Conservation (phyloP, 306 rosid species). For the Castanopsis chinensis region DNA sequence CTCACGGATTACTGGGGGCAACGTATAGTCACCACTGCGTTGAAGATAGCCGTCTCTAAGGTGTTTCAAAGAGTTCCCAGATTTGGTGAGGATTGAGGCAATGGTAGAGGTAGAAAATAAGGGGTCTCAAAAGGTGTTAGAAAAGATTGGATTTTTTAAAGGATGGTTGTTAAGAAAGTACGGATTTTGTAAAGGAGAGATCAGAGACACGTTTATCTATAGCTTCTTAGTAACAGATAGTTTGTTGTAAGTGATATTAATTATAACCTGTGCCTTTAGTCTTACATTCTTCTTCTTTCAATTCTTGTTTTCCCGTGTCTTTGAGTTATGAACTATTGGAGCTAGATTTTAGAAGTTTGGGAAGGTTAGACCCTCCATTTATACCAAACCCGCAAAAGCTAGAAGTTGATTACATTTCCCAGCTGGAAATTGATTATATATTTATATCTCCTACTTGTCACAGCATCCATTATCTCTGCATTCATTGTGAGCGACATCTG, state of each 20-base stretch:
- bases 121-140: slow-evolving; percentile 51
- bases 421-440: too few relatives aligned
- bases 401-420: too few relatives aligned
- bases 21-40: slow-evolving; percentile 41
- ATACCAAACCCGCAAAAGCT: too few relatives aligned
- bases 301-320: too few relatives aligned
- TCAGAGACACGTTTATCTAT: slow-evolving; percentile 31
- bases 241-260: not conserved
- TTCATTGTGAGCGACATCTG: too few relatives aligned
- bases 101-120: slow-evolving; percentile 47
- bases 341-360: too few relatives aligned
- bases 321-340: too few relatives aligned
- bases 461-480: too few relatives aligned
- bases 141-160: slow-evolving; percentile 49
- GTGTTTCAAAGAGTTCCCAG: slow-evolving; percentile 37
- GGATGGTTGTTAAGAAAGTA: slow-evolving; percentile 49
- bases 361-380: too few relatives aligned
- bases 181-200: slow-evolving; percentile 47
- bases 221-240: slow-evolving; percentile 20
- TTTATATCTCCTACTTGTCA: too few relatives aligned
- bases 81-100: slow-evolving; percentile 47
- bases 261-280: too few relatives aligned
- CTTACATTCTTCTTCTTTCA: too few relatives aligned
- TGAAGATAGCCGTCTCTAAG: slow-evolving; percentile 28
- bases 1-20: slow-evolving; percentile 48